phyloP scores from a whole-genome alignment of 345 rosid genomes.

The Eucalyptus urophylla region DNA sequence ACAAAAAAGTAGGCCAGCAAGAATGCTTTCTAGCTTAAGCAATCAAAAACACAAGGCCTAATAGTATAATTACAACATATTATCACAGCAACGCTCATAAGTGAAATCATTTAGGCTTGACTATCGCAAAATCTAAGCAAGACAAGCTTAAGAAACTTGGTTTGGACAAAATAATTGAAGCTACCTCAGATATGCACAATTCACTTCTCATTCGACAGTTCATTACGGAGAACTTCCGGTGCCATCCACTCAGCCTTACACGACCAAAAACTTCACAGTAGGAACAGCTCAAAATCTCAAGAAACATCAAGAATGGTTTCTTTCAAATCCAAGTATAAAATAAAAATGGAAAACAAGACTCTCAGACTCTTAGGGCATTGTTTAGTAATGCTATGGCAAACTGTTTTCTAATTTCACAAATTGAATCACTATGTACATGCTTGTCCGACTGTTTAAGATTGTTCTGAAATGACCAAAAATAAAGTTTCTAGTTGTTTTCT shows the following conservation, averaged over 20 bases:
- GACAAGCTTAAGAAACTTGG: not conserved
- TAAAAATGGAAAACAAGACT: not conserved
- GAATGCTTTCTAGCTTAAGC: not conserved
- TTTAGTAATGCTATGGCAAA: not conserved
- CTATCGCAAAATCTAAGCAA: not conserved
- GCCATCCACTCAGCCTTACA: constrained; percentile 39
- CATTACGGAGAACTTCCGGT: constrained; percentile 26
- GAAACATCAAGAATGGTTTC: not conserved
- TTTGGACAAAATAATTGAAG: not conserved
- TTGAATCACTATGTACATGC: not conserved
- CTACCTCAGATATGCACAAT: not conserved
- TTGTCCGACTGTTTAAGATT: not conserved
- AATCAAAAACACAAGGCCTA: not conserved
- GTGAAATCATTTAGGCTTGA: not conserved
- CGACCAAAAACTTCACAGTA: not conserved
- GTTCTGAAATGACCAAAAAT: not conserved
- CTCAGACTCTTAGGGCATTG: not conserved
- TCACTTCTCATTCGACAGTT: constrained; percentile 27
- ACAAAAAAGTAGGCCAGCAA: too few species aligned
- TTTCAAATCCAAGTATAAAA: not conserved
- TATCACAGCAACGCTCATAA: not conserved
- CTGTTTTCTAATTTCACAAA: not conserved
- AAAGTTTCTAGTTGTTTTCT: not conserved
- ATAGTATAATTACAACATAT: not conserved
- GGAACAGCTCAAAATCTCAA: not conserved